These are phyloP conservation scores for Hanseniaspora mollemarum DNA, from an alignment of 805 yeast species.

Conservation along the genomic window DNA sequence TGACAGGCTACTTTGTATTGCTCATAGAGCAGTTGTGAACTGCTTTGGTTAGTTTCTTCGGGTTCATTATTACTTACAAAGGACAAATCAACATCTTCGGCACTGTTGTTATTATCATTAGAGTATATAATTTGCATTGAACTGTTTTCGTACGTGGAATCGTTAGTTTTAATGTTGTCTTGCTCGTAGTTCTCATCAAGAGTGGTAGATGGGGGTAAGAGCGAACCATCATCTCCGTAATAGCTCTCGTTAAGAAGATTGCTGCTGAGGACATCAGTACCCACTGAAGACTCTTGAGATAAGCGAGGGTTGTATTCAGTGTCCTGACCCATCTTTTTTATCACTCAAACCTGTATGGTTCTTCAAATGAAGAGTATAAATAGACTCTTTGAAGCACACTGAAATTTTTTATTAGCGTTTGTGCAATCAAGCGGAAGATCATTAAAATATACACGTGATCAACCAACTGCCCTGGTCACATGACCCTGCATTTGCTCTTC, in stretches of 20 bases:
- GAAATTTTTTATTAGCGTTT: too few species aligned
- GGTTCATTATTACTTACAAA: background rate
- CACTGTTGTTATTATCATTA: background rate
- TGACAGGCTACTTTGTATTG: constrained; percentile 45
- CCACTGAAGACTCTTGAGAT: background rate
- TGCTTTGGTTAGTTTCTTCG: background rate
- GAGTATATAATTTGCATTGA: constrained; percentile 7
- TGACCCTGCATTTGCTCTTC: too few species aligned
- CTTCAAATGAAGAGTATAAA: too few species aligned
- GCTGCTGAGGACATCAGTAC: background rate
- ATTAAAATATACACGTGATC: too few species aligned
- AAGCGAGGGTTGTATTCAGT: too few species aligned
- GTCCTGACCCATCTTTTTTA: too few species aligned
- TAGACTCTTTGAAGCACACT: too few species aligned
- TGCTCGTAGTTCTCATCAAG: background rate
- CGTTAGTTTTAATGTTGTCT: background rate
- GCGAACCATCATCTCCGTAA: constrained; percentile 12
- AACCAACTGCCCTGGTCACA: too few species aligned
- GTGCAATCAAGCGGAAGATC: too few species aligned
- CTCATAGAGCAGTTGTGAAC: constrained; percentile 6
- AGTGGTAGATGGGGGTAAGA: background rate
- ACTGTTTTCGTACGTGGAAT: background rate
- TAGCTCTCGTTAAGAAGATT: background rate
- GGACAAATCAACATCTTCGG: background rate
- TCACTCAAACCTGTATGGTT: too few species aligned